Evolutionary conservation across 2,329 filamentous ascomycete genomes (phyloP).

Genomic region (Boeremia lycopersici): DNA sequence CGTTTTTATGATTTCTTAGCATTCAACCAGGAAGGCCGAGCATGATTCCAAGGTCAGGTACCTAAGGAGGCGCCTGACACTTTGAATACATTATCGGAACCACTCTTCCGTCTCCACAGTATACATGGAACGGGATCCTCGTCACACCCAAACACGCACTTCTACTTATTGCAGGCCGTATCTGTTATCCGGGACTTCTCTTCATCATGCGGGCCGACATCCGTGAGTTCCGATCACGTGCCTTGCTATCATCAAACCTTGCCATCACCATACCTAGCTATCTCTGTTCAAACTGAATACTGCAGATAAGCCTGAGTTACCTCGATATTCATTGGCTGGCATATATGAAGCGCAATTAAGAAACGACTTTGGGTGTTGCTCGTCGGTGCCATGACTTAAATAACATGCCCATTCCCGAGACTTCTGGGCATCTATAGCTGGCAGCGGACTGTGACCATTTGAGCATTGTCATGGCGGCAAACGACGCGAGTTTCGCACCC

Average conservation of each 20-base stretch:
- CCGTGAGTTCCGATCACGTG: constrained; percentile 3
- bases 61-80: background rate
- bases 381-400: background rate
- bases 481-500: background rate
- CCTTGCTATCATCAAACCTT: background rate
- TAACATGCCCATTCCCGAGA: background rate
- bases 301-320: background rate
- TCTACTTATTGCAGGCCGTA: background rate
- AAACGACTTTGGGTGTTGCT: background rate
- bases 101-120: too few relatives aligned
- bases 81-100: too few relatives aligned
- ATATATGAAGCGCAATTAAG: background rate
- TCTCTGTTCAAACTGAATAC: background rate
- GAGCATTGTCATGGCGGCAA: background rate
- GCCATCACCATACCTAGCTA: too few relatives aligned
- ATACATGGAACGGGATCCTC: too few relatives aligned
- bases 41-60: too few relatives aligned
- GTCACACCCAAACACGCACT: too few relatives aligned
- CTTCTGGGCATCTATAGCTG: background rate
- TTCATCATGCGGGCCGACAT: background rate
- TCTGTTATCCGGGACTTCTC: background rate
- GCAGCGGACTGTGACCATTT: background rate
- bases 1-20: background rate
- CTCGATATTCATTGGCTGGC: background rate
- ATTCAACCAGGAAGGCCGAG: background rate